phyloP scores from a whole-genome alignment of 108 stramenopile genomes.

The Cafeteria roenbergensis region DNA sequence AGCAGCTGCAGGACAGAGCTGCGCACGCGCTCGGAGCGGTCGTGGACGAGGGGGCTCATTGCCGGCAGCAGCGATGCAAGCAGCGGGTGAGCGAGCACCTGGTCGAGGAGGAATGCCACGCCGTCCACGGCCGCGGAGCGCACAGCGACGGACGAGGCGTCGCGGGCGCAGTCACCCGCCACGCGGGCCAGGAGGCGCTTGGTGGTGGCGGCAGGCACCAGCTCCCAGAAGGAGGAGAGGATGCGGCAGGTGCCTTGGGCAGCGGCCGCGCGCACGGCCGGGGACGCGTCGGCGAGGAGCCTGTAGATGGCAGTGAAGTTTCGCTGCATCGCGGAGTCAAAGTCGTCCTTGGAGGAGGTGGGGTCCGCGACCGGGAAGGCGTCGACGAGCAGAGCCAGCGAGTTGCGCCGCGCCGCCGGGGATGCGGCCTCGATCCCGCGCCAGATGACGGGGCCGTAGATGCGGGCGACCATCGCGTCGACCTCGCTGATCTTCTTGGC shows the following conservation, averaged over 20 bases:
- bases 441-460: conserved; percentile 83
- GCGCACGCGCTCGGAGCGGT: conserved; percentile 69
- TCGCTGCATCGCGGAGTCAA: conserved; percentile 50
- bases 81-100: conserved; percentile 65
- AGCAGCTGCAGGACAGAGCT: conserved; percentile 66
- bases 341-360: conserved; percentile 25
- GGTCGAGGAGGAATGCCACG: conserved; percentile 51
- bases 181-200: conserved; percentile 63
- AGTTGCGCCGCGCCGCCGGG: conserved; percentile 64
- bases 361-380: conserved; percentile 85
- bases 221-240: conserved; percentile 66
- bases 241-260: conserved; percentile 58
- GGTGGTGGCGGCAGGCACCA: conserved; percentile 54
- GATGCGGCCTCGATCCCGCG: conserved; percentile 63
- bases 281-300: conserved; percentile 60
- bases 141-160: conserved; percentile 63
- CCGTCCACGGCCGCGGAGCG: conserved; percentile 61
- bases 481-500: conserved; percentile 57
- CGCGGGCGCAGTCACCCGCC: conserved; percentile 63
- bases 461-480: conserved; percentile 58
- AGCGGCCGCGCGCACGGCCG: conserved; percentile 63
- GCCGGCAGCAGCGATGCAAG: conserved; percentile 67
- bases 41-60: conserved; percentile 69
- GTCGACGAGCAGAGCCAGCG: conserved; percentile 54
- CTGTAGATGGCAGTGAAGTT: conserved; percentile 46